Percentiles rank a stretch among this genome's conserved stretches.
Conservation (phyloP, 2,329 filamentous ascomycete species). For the Aureobasidium sp. region DNA sequence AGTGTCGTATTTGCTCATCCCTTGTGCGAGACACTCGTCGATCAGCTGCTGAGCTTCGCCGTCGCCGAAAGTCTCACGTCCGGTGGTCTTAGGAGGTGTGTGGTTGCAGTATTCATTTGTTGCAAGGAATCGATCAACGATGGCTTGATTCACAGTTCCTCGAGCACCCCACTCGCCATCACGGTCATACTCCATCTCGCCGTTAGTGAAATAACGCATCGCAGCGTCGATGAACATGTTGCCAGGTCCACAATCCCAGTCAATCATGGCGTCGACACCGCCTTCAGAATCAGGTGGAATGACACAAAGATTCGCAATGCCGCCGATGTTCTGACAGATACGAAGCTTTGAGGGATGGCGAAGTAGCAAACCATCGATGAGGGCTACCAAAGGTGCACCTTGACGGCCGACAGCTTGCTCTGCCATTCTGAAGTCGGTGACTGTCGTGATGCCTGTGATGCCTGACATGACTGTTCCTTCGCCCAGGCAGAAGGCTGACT, state of each 20-base stretch:
- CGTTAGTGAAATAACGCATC: slow-evolving; percentile 22
- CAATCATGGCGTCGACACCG: slow-evolving; percentile 12
- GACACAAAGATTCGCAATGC: slow-evolving; percentile 25
- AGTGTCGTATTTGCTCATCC: slow-evolving; percentile 21
- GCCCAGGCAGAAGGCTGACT: slow-evolving; percentile 21
- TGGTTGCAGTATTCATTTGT: background rate
- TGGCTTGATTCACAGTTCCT: background rate
- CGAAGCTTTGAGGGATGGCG: slow-evolving; percentile 21
- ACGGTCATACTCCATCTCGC: slow-evolving; percentile 18
- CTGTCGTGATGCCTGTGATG: slow-evolving; percentile 22
- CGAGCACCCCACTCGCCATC: background rate
- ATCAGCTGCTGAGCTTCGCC: background rate
- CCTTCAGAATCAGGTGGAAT: slow-evolving; percentile 18
- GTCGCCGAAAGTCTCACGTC: background rate
- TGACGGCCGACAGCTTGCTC: slow-evolving; percentile 24
- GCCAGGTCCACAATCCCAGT: slow-evolving; percentile 21
- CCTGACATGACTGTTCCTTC: slow-evolving; percentile 23
- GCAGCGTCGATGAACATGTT: slow-evolving; percentile 24
- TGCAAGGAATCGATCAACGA: background rate
- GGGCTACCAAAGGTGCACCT: slow-evolving; percentile 23
- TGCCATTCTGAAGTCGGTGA: slow-evolving; percentile 23
- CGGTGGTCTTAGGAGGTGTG: background rate
- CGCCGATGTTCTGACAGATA: slow-evolving; percentile 23
- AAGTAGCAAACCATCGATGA: slow-evolving; percentile 20
- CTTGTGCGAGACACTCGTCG: slow-evolving; percentile 13